Percentiles rank a stretch among this genome's conserved stretches.
phyloP scores from a whole-genome alignment of 176 grass and related monocot genomes.

The Alloteropsis semialata region DNA sequence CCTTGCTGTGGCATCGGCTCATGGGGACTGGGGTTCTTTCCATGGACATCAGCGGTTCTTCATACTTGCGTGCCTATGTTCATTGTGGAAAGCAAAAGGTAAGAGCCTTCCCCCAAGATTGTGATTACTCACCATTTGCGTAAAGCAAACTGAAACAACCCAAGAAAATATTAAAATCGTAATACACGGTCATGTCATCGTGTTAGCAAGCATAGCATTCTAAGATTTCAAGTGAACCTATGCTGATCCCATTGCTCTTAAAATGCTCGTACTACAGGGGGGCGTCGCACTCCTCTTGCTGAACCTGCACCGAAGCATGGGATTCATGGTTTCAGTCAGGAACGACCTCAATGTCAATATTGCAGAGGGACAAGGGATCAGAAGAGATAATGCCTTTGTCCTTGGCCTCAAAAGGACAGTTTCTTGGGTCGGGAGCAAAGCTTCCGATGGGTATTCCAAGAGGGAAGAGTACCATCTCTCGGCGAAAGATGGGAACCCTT shows the following conservation, averaged over 20 bases:
- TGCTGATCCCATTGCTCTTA: background rate
- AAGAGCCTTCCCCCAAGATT: background rate
- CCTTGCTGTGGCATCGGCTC: conserved; percentile 86
- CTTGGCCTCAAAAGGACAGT: conserved; percentile 73
- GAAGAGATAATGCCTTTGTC: conserved; percentile 50
- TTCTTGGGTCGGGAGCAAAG: conserved; percentile 81
- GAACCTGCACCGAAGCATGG: conserved; percentile 66
- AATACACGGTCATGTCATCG: background rate
- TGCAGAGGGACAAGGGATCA: conserved; percentile 50
- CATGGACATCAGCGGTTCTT: conserved; percentile 60
- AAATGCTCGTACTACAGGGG: conserved; percentile 34
- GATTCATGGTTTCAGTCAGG: conserved; percentile 63
- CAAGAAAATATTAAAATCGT: background rate
- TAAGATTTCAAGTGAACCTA: conserved; percentile 1
- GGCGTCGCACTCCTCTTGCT: conserved; percentile 76
- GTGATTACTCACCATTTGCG: background rate
- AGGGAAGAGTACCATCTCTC: conserved; percentile 92
- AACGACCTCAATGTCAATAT: conserved; percentile 66
- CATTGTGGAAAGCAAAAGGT: conserved; percentile 87
- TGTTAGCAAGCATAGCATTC: background rate
- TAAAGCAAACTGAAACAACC: background rate
- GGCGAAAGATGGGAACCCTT: conserved; percentile 41
- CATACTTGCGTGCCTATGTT: conserved; percentile 77
- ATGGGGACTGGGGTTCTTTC: conserved; percentile 89
- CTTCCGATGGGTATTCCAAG: conserved; percentile 49